Evolutionary conservation across 768 basidiomycete species (phyloP), one percentile per base, ranked within the genome.

Genomic region (Tylopilus subfusipes): DNA sequence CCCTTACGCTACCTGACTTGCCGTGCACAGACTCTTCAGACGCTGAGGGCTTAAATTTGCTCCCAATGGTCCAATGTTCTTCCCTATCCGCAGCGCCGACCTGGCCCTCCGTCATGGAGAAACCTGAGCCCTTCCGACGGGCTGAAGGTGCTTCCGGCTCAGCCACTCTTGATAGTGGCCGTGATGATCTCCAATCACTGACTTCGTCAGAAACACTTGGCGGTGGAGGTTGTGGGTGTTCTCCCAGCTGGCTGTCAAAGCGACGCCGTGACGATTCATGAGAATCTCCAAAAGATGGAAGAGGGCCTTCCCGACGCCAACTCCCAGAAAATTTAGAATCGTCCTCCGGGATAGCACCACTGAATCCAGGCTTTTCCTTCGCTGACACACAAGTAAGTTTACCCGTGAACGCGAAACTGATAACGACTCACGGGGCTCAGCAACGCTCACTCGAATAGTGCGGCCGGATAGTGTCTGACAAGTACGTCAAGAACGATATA

Each of bases 251-350:
- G 0, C 78, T 82, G n/a, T 90, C 87, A 58, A 81, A 81, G 40
- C 83, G 83, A 54, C 87, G 82, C 38, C 85, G 83, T 22, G 85
- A 81, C 9, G 79, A 69, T 44, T 88, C 88, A 19, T 82, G 81
- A 42, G 82, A 77, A n/a, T 77, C 73, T n/a, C 76, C 76, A 2
- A 78, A 62, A 51, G 87, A 85, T 21, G 91, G 88, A 22, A 93
- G 80, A 45, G 94, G 95, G 0, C 88, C 92, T 16, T 92, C 86
- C 53, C 94, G 83, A 52, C 94, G 78, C 94, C 94, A 97, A 42
- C 82, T 84, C 19, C 76, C 83, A 46, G 90, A 83, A 58, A 93
- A 93, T 68, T 95, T 95, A 16, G 86, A 73, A 50, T 85, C 88
- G 9, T 93, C 92, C 43, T 84, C 85, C 31, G 73, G 69, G 25